These are phyloP conservation scores for Salix caprea DNA, from an alignment of 345 rosid species.

Conservation along the genomic window DNA sequence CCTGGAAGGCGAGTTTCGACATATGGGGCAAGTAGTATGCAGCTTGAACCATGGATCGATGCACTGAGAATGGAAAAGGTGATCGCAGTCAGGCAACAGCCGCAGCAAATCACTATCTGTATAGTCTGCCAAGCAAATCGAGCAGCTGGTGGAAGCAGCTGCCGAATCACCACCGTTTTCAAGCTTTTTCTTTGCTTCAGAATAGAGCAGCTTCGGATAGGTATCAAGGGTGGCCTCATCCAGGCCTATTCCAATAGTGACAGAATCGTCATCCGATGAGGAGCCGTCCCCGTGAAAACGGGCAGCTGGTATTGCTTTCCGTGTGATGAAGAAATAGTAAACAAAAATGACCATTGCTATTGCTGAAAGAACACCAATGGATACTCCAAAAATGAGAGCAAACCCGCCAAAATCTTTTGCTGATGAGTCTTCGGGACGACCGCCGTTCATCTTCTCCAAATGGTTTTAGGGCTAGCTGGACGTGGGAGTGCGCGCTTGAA, in stretches of 20 bases:
- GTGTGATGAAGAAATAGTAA: neutral
- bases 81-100: constrained; percentile 30
- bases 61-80: constrained; percentile 32
- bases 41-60: constrained; percentile 34
- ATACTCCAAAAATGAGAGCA: neutral
- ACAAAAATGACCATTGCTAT: neutral
- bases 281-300: neutral
- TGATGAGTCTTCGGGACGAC: neutral
- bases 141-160: constrained; percentile 21
- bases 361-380: neutral
- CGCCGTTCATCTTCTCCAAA: neutral
- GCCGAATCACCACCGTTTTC: neutral
- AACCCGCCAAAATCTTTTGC: neutral
- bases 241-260: constrained; percentile 21
- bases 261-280: neutral
- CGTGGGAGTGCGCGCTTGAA: too few species aligned
- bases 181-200: constrained; percentile 13
- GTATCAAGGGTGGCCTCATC: constrained; percentile 27
- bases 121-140: constrained; percentile 37
- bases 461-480: neutral
- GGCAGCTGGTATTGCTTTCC: neutral
- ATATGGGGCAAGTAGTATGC: constrained; percentile 37
- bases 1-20: constrained; percentile 26
- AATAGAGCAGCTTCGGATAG: constrained; percentile 32
- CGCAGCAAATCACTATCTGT: constrained; percentile 25